Evolutionary conservation across 768 basidiomycete species (phyloP).

Genomic region (Suillus subaureus): DNA sequence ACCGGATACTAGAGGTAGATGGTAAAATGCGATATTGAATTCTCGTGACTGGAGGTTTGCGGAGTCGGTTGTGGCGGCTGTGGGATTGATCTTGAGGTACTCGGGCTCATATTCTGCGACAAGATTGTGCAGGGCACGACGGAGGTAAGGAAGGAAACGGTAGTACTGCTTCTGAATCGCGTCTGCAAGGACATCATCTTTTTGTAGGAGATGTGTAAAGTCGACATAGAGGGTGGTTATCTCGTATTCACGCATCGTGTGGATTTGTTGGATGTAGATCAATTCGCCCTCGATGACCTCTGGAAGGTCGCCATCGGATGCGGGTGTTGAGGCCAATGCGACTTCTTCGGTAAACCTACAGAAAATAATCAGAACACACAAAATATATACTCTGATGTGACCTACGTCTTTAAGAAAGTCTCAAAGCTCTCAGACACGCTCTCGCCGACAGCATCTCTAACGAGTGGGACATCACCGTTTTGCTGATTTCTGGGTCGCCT

Average conservation of each 20-base stretch:
- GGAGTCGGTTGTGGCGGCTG: slow-evolving; percentile 83
- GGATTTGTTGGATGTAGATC: slow-evolving; percentile 91
- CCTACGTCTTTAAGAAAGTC: slow-evolving; percentile 88
- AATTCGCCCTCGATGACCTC: slow-evolving; percentile 61
- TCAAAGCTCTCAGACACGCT: slow-evolving; percentile 92
- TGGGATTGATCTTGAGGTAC: slow-evolving; percentile 93
- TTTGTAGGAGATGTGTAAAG: slow-evolving; percentile 85
- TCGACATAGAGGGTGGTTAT: slow-evolving; percentile 97
- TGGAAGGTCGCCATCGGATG: slow-evolving; percentile 65
- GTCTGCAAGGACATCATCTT: slow-evolving; percentile 91
- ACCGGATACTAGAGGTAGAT: slow-evolving; percentile 89
- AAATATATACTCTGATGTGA: slow-evolving; percentile 14
- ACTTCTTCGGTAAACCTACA: slow-evolving; percentile 84
- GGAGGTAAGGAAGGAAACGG: slow-evolving; percentile 92
- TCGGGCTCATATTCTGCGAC: slow-evolving; percentile 90
- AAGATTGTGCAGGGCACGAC: slow-evolving; percentile 87
- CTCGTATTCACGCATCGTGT: slow-evolving; percentile 93
- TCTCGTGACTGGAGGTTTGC: slow-evolving; percentile 90
- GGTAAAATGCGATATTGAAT: slow-evolving; percentile 95
- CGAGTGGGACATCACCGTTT: slow-evolving; percentile 76
- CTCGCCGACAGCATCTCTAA: slow-evolving; percentile 94
- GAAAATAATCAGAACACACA: not conserved
- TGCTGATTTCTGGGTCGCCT: slow-evolving; percentile 44
- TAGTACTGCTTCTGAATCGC: slow-evolving; percentile 97
- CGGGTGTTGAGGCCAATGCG: slow-evolving; percentile 77